These are phyloP conservation scores for Psidium friedrichsthalianum DNA, from an alignment of 345 rosid species.

Conservation along the genomic window DNA sequence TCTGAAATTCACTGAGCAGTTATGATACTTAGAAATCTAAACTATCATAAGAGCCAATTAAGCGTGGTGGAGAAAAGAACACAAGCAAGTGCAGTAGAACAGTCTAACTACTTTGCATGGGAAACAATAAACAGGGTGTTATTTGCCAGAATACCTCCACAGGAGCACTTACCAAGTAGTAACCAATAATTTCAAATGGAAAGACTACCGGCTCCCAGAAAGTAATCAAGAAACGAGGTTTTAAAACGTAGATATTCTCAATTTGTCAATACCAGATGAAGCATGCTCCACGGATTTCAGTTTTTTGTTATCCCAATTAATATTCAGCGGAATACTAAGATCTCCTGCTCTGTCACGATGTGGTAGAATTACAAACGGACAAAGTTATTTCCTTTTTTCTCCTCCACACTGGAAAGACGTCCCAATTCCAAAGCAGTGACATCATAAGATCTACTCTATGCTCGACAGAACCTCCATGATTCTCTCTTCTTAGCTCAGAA, in stretches of 20 bases:
- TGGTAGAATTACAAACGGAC: not conserved
- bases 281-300: not conserved
- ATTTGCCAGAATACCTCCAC: not conserved
- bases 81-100: not conserved
- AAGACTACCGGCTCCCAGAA: not conserved
- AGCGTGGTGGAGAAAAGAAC: not conserved
- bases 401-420: not conserved
- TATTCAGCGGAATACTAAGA: not conserved
- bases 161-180: not conserved
- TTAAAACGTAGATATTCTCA: not conserved
- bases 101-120: not conserved
- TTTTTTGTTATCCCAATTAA: not conserved
- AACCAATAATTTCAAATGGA: not conserved
- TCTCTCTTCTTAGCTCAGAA: not conserved
- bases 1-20: not conserved
- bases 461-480: not conserved
- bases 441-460: not conserved
- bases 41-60: not conserved
- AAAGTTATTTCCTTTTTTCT: not conserved
- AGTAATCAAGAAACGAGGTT: not conserved
- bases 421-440: not conserved
- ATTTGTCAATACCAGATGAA: not conserved
- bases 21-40: not conserved
- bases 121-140: not conserved
- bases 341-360: not conserved